A percentile compares a stretch with the other conserved stretches of the same genome.
Conservation (phyloP, 805 yeast genomes). For the Saturnispora galanensis region DNA sequence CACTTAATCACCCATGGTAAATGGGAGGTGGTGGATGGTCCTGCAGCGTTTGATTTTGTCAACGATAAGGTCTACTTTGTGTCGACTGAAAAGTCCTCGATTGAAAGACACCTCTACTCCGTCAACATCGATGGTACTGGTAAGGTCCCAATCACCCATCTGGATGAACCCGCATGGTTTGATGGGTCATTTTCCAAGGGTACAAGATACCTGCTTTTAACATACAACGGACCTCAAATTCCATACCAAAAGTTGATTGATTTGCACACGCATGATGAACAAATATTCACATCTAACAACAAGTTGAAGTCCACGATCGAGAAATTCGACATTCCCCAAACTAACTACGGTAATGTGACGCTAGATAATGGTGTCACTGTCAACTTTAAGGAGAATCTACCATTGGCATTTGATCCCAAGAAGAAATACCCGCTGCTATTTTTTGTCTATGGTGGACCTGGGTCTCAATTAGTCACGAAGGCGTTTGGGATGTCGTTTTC, state of each 20-base stretch:
- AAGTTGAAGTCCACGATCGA: conserved; percentile 30
- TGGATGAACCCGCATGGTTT: conserved; percentile 53
- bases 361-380: conserved; percentile 29
- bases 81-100: conserved; percentile 68
- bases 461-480: conserved; percentile 72
- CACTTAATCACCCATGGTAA: conserved; percentile 57
- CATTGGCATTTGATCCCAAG: conserved; percentile 52
- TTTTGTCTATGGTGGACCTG: conserved; percentile 93
- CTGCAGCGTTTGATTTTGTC: conserved; percentile 48
- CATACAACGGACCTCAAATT: conserved; percentile 68
- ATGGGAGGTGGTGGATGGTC: conserved; percentile 86
- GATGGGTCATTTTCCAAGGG: conserved; percentile 73
- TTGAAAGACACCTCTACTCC: conserved; percentile 75
- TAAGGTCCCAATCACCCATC: conserved; percentile 38
- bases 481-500: conserved; percentile 55
- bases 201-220: conserved; percentile 56
- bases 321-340: conserved; percentile 48
- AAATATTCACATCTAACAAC: conserved; percentile 38
- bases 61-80: conserved; percentile 50
- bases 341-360: conserved; percentile 41
- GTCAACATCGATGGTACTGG: conserved; percentile 45
- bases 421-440: conserved; percentile 78
- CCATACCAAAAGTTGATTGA: conserved; percentile 72
- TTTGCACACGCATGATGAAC: conserved; percentile 32
- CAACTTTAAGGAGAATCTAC: conserved; percentile 69